phyloP scores from a whole-genome alignment of 78 protist genomes.

The Isochrysis galbana region DNA sequence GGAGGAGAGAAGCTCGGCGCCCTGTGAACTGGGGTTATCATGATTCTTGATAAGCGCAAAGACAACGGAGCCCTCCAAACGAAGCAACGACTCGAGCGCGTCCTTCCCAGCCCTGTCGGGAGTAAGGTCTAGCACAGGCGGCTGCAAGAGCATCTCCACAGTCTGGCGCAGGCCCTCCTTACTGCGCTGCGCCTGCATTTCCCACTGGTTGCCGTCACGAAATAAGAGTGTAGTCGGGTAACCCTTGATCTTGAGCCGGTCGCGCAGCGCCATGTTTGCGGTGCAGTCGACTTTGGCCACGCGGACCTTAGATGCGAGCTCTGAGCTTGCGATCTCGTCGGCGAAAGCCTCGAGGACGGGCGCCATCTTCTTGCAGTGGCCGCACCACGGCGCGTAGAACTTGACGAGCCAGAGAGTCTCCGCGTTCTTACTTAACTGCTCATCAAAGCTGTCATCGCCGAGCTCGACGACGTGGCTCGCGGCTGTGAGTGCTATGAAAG shows the following conservation, averaged over 20 bases:
- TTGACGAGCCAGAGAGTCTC: background rate
- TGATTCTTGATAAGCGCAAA: background rate
- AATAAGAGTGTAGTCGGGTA: constrained; percentile 13
- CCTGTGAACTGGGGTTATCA: background rate
- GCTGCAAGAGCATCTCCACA: background rate
- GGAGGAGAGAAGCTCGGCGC: background rate
- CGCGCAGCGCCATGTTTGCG: background rate
- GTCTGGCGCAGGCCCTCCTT: background rate
- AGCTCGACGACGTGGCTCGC: no score
- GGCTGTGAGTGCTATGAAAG: no score
- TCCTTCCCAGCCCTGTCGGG: background rate
- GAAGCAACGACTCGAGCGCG: background rate
- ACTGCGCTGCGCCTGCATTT: background rate
- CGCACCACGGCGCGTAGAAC: background rate
- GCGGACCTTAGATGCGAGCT: background rate
- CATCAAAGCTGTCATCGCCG: no score
- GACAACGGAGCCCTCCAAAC: background rate
- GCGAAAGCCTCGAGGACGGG: background rate
- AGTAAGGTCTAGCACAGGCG: background rate
- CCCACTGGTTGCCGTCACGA: background rate
- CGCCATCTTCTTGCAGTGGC: background rate
- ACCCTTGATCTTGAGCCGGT: constrained; percentile 17
- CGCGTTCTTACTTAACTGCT: no score
- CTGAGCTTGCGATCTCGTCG: background rate
- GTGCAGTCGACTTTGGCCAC: constrained; percentile 17